These are phyloP conservation scores for Blastocystis sp. DNA, from an alignment of 352 stramenopile species.

Conservation along the genomic window DNA sequence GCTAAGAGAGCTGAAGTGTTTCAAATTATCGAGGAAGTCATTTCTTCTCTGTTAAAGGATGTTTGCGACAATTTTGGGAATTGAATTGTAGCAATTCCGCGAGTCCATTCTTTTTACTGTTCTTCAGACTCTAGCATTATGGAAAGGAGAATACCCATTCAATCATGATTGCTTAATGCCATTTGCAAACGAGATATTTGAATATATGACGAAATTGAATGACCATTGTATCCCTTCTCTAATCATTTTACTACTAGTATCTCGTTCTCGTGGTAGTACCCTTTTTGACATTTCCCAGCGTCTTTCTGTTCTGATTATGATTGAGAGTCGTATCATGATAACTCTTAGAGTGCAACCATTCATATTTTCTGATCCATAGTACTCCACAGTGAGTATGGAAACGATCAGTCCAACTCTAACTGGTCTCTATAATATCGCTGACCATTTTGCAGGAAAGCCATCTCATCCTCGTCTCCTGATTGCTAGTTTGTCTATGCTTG, in stretches of 20 bases:
- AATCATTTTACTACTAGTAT: neutral
- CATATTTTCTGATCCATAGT: neutral
- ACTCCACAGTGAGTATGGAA: constrained; percentile 39
- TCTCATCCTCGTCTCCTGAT: neutral
- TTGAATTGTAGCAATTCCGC: neutral
- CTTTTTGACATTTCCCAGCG: neutral
- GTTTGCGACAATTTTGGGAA: neutral
- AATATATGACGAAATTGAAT: constrained; percentile 20
- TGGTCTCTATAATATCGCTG: neutral
- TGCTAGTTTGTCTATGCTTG: constrained; percentile 12
- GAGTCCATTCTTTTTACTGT: constrained; percentile 40
- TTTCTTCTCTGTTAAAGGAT: neutral
- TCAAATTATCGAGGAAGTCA: neutral
- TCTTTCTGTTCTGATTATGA: constrained; percentile 19
- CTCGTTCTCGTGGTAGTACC: neutral
- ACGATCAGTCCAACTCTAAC: neutral
- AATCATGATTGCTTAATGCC: neutral
- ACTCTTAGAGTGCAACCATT: neutral
- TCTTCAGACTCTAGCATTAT: constrained; percentile 9
- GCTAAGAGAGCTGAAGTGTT: neutral
- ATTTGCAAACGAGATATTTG: neutral
- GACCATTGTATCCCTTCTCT: neutral
- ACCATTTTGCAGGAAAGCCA: neutral
- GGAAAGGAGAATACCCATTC: constrained; percentile 38
- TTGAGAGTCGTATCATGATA: constrained; percentile 8